Evolutionary conservation across 768 basidiomycete genomes (phyloP), one percentile per base, ranked within the genome.

Genomic region (Macrolepiota dolichaula): DNA sequence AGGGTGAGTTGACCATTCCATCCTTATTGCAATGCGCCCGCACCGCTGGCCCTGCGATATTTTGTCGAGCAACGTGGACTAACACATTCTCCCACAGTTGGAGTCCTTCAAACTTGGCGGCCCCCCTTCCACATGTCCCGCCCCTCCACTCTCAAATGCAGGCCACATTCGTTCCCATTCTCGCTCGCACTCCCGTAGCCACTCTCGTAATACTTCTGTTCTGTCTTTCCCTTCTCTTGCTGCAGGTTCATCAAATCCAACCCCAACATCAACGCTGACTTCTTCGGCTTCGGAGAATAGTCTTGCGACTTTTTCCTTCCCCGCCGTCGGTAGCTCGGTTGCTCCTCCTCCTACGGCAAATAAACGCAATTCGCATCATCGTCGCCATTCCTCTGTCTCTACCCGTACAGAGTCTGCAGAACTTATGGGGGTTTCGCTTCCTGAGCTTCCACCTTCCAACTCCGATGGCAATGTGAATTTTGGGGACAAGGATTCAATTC

Each of bases 401-500:
- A 96, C 94, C 42, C 87, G 93, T 63, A 83, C 82, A 65, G 94
- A 96, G 76, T 94, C 92, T 19, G 89, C 92, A 17, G 94, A 96
- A 68, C 77, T 96, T 69, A 95, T 96, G 91, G 92, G 92, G 27
- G 83, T 92, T 12, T 74, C 88, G 24, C 76, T 91, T 40, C 86
- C 89, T 12, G 85, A 87, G 62, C 79, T 92, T 25, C 84, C 86
- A 4, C 67, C 81, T 9, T 82, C 84, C 1, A 76, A 77, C 27
- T 79, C 85, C 1, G 87, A 92, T 35, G 86, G 89, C 69, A 85
- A 85, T 66, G 75, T 89, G 67, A 87, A 84, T 64, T 67, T 87
- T 25, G 87, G 85, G 32, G 88, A 90, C 66, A 86, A 84, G 73
- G 89, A 91, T 65, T 92, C 92, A 17, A 81, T 92, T 40, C 87